phyloP scores from a whole-genome alignment of 495 filamentous ascomycete genomes.

The Aspergillus bridgeri region DNA sequence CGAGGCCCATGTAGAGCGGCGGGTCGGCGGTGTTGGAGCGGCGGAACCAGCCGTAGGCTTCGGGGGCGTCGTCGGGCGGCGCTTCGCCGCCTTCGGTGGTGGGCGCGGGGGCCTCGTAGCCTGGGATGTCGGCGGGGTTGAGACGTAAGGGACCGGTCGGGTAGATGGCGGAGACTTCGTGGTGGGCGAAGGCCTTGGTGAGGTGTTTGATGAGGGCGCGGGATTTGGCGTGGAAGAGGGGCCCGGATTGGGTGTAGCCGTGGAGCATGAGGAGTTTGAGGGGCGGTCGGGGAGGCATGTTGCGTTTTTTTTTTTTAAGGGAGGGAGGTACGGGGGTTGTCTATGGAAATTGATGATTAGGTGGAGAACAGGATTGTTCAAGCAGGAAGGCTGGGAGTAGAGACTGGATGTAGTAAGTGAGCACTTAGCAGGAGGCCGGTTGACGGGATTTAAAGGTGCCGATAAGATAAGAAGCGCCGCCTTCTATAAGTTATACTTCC shows the following conservation, averaged over 20 bases:
- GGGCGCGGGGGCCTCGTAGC: conserved; percentile 42
- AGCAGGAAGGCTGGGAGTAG: too few species aligned
- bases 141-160: conserved; percentile 57
- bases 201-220: conserved; percentile 80
- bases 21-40: conserved; percentile 47
- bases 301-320: conserved; percentile 5
- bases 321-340: too few species aligned
- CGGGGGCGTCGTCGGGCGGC: conserved; percentile 30
- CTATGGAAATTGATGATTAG: too few species aligned
- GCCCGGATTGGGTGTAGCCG: conserved; percentile 87
- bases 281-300: conserved; percentile 27
- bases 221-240: conserved; percentile 84
- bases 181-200: conserved; percentile 62
- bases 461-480: too few species aligned
- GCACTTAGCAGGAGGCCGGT: too few species aligned
- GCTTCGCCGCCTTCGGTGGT: conserved; percentile 3
- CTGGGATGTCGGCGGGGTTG: conserved; percentile 65
- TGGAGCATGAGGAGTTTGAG: conserved; percentile 57
- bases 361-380: too few species aligned
- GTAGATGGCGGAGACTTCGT: conserved; percentile 50
- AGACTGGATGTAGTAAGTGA: too few species aligned
- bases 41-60: conserved; percentile 83
- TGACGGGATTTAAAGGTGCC: too few species aligned
- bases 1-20: conserved; percentile 62
- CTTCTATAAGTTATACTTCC: too few species aligned